These are phyloP conservation scores for Gelatoporia subvermispora DNA, from an alignment of 768 basidiomycete genomes.

Conservation along the genomic window DNA sequence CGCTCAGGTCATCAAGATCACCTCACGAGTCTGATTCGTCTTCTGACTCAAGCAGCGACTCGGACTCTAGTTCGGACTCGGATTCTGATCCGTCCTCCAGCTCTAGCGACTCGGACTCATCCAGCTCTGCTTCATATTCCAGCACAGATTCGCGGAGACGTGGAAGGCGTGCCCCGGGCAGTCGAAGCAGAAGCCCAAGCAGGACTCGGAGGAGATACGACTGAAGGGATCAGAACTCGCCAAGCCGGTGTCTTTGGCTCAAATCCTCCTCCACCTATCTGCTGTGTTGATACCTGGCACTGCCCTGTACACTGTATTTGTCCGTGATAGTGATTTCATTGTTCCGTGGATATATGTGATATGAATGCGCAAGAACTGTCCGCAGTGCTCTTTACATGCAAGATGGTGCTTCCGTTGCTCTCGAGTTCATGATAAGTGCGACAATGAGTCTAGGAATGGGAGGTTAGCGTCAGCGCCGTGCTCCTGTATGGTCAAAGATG, in stretches of 20 bases:
- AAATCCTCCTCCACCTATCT: too few species aligned
- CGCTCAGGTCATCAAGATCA: conserved; percentile 4
- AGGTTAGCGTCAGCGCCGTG: neutral
- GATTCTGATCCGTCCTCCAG: conserved; percentile 17
- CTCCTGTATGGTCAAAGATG: neutral
- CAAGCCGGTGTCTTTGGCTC: too few species aligned
- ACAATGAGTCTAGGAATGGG: conserved; percentile 60
- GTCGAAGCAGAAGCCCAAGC: conserved; percentile 14
- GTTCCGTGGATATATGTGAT: too few species aligned
- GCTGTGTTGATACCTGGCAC: too few species aligned
- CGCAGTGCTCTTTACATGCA: conserved; percentile 5
- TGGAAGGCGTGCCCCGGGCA: conserved; percentile 15
- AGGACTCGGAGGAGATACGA: conserved; percentile 6
- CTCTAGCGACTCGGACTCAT: conserved; percentile 19
- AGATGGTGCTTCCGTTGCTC: conserved; percentile 38
- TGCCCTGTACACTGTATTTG: too few species aligned
- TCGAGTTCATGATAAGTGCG: conserved; percentile 88
- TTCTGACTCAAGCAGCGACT: conserved; percentile 13
- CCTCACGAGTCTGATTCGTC: conserved; percentile 6
- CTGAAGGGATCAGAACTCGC: neutral
- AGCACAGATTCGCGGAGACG: conserved; percentile 2
- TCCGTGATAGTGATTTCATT: too few species aligned
- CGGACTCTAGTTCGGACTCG: conserved; percentile 23
- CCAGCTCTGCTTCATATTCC: conserved; percentile 35
- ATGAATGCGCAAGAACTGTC: neutral